phyloP scores from a whole-genome alignment of 1,284 basidiomycete genomes.

The Ceratobasidium sp. region DNA sequence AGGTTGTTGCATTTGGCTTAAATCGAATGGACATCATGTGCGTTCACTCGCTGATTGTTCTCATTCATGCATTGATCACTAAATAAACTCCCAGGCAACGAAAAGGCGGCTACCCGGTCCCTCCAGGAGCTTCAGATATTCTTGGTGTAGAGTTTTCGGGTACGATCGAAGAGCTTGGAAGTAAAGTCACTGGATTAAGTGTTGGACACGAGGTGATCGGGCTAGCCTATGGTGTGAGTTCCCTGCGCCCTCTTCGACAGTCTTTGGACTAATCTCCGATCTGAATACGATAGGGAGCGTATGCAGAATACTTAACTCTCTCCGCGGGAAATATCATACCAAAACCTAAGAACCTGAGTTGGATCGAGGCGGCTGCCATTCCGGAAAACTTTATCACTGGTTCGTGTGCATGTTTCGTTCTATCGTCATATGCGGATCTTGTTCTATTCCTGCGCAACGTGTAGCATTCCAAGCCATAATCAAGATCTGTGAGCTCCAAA shows the following conservation, averaged over 20 bases:
- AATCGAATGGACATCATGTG: slow-evolving; percentile 91
- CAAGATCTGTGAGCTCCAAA: slow-evolving; percentile 75
- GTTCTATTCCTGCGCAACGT: background rate
- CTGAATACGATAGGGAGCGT: slow-evolving; percentile 59
- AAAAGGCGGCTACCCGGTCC: slow-evolving; percentile 82
- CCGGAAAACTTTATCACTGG: slow-evolving; percentile 91
- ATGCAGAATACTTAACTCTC: slow-evolving; percentile 88
- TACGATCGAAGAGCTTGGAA: slow-evolving; percentile 70
- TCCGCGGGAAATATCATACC: slow-evolving; percentile 76
- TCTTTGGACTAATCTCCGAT: background rate
- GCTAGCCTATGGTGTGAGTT: slow-evolving; percentile 73
- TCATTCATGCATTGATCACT: too few relatives aligned
- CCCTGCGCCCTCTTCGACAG: background rate
- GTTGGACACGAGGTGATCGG: slow-evolving; percentile 90
- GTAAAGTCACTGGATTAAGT: slow-evolving; percentile 70
- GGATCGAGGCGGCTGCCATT: slow-evolving; percentile 86
- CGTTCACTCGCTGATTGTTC: background rate
- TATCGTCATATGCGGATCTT: background rate
- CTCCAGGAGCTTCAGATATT: slow-evolving; percentile 80
- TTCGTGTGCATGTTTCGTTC: slow-evolving; percentile 54
- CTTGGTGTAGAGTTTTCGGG: slow-evolving; percentile 95
- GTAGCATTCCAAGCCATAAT: slow-evolving; percentile 86
- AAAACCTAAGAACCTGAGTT: slow-evolving; percentile 83
- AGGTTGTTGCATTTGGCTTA: slow-evolving; percentile 70
- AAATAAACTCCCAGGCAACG: slow-evolving; percentile 49